Conservation (phyloP, 352 stramenopile genomes). For the Plasmopara viticola region DNA sequence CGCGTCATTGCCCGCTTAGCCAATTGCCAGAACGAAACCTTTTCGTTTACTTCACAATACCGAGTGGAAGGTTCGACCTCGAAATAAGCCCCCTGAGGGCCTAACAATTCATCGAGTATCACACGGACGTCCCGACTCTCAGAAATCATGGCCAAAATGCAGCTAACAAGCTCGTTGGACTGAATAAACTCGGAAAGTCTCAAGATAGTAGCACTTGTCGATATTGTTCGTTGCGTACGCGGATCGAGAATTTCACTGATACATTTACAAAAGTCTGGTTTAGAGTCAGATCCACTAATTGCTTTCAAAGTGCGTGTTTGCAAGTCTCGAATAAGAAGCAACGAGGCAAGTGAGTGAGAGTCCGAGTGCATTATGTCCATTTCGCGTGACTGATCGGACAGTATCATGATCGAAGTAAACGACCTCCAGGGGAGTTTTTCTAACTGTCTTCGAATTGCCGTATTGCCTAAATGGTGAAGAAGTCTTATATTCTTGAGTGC, state of each 20-base stretch:
- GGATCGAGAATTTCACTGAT: slow-evolving; percentile 86
- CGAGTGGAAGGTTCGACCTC: slow-evolving; percentile 53
- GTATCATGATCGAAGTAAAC: slow-evolving; percentile 83
- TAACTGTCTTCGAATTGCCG: slow-evolving; percentile 69
- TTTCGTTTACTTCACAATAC: slow-evolving; percentile 51
- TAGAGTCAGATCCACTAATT: neutral
- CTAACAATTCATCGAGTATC: slow-evolving; percentile 73
- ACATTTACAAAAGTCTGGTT: slow-evolving; percentile 47
- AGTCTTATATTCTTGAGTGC: slow-evolving; percentile 49
- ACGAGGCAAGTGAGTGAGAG: slow-evolving; percentile 74
- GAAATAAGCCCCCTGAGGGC: slow-evolving; percentile 60
- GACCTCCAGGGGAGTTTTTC: slow-evolving; percentile 45
- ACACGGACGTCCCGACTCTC: slow-evolving; percentile 80
- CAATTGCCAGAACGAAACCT: slow-evolving; percentile 77
- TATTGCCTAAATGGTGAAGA: slow-evolving; percentile 73
- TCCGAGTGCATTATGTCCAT: slow-evolving; percentile 84
- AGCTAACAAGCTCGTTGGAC: slow-evolving; percentile 84
- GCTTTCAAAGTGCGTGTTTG: slow-evolving; percentile 21
- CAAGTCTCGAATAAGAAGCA: slow-evolving; percentile 82
- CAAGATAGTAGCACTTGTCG: slow-evolving; percentile 63
- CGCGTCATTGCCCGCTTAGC: slow-evolving; percentile 45
- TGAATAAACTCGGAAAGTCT: slow-evolving; percentile 82
- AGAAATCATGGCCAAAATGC: slow-evolving; percentile 83
- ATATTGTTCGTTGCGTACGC: slow-evolving; percentile 79
- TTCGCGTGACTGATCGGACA: slow-evolving; percentile 65